These are phyloP conservation scores for Hemisphaericaspora lyxosophila DNA, from an alignment of 1,139 yeast genomes.

Conservation along the genomic window DNA sequence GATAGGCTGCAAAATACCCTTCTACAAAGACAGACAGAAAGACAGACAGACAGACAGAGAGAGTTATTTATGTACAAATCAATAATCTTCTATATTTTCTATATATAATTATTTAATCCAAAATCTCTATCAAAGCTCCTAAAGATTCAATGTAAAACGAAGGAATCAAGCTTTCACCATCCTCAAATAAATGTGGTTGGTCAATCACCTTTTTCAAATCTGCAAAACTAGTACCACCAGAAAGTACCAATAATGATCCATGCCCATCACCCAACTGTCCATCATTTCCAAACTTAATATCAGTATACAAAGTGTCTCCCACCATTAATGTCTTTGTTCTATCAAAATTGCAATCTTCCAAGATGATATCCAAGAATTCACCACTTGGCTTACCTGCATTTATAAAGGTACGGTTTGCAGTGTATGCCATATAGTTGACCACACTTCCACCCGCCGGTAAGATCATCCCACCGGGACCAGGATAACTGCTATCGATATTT, in stretches of 20 bases:
- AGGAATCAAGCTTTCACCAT: slow-evolving; percentile 27
- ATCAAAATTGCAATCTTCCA: slow-evolving; percentile 28
- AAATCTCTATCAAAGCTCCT: slow-evolving; percentile 24
- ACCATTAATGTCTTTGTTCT: slow-evolving; percentile 35
- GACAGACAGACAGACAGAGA: no score
- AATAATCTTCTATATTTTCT: no score
- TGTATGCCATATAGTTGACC: slow-evolving; percentile 39
- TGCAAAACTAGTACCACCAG: slow-evolving; percentile 35
- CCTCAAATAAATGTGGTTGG: slow-evolving; percentile 13
- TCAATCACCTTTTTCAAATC: slow-evolving; percentile 23
- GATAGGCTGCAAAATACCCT: no score
- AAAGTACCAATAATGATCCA: slow-evolving; percentile 35
- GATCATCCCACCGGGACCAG: slow-evolving; percentile 38
- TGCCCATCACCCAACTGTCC: slow-evolving; percentile 31
- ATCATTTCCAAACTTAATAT: slow-evolving; percentile 45
- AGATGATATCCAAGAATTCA: slow-evolving; percentile 30
- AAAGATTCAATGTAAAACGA: slow-evolving; percentile 31
- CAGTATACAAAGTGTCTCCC: slow-evolving; percentile 47
- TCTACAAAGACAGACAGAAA: no score
- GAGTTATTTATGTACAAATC: no score
- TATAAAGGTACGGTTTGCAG: slow-evolving; percentile 32
- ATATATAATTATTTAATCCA: no score
- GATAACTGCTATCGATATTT: slow-evolving; percentile 42
- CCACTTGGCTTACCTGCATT: slow-evolving; percentile 43
- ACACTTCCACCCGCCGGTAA: slow-evolving; percentile 47